phyloP scores from a whole-genome alignment of 1,139 yeast genomes.

The Pichiaceae sp. region DNA sequence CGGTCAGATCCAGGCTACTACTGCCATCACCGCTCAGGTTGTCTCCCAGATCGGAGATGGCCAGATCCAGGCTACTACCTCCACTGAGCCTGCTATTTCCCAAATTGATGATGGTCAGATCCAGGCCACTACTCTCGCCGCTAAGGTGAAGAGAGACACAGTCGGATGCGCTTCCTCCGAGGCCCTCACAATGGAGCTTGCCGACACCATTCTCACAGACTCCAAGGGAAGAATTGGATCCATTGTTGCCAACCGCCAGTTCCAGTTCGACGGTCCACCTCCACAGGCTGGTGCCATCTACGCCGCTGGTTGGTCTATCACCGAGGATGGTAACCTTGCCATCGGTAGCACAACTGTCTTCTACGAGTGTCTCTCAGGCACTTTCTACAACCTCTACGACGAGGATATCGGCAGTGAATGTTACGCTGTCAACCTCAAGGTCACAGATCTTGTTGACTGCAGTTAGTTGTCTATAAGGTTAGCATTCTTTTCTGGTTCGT shows the following conservation, averaged over 20 bases:
- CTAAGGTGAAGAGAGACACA: conserved; percentile 2
- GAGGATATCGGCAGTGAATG: conserved; percentile 61
- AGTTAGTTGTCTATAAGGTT: conserved; percentile 14
- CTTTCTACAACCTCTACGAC: conserved; percentile 77
- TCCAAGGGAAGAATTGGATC: conserved; percentile 66
- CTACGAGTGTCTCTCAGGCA: conserved; percentile 76
- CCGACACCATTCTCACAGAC: conserved; percentile 48
- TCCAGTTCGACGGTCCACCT: conserved; percentile 87
- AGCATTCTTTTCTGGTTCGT: neutral
- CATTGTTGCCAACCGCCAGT: conserved; percentile 78
- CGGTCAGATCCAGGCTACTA: conserved; percentile 20
- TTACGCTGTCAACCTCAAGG: conserved; percentile 51
- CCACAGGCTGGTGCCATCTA: conserved; percentile 85
- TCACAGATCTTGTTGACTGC: conserved; percentile 59
- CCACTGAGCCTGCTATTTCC: conserved; percentile 25
- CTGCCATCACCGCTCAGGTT: conserved; percentile 18
- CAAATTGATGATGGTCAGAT: conserved; percentile 29
- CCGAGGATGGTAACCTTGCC: conserved; percentile 59
- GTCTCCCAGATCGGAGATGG: conserved; percentile 37
- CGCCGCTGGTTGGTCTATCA: conserved; percentile 78
- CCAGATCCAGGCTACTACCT: conserved; percentile 30
- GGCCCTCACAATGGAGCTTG: conserved; percentile 49
- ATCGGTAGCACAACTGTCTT: conserved; percentile 56
- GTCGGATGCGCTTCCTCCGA: conserved; percentile 43
- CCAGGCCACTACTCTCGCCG: conserved; percentile 20